phyloP scores from a whole-genome alignment of 2,329 filamentous ascomycete species.

The Gyromitra esculenta region DNA sequence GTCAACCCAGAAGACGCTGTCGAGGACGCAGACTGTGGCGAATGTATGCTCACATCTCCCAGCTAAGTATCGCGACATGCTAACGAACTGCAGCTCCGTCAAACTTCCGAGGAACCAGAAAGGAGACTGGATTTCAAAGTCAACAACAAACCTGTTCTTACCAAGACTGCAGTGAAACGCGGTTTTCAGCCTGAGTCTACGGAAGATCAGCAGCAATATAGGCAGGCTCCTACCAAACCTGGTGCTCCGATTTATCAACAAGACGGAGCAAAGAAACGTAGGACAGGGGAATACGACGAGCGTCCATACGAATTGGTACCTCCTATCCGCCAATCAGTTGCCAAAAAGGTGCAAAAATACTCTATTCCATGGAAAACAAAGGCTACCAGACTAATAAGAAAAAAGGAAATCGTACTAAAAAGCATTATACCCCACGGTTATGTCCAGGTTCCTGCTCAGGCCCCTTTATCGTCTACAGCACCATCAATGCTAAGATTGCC shows the following conservation, averaged over 20 bases:
- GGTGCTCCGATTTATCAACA: conserved; percentile 51
- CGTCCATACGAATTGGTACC: conserved; percentile 78
- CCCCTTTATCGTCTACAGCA: conserved; percentile 28
- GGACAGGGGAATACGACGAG: conserved; percentile 77
- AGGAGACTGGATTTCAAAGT: conserved; percentile 62
- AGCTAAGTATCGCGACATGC: conserved; percentile 60
- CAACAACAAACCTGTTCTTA: conserved; percentile 33
- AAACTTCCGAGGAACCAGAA: conserved; percentile 65
- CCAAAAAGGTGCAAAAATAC: conserved; percentile 62
- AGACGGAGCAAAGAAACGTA: conserved; percentile 73
- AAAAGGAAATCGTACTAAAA: conserved; percentile 48
- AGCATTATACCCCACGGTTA: conserved; percentile 49
- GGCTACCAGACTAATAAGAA: conserved; percentile 34
- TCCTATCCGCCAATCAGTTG: conserved; percentile 79
- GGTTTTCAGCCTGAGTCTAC: conserved; percentile 53
- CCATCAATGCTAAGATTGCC: conserved; percentile 48
- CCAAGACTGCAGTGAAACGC: conserved; percentile 53
- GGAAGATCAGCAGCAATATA: conserved; percentile 47
- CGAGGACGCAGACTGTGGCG: conserved; percentile 57
- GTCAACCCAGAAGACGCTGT: conserved; percentile 50
- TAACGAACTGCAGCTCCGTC: conserved; percentile 59
- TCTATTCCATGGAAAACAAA: conserved; percentile 27
- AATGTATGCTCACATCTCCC: conserved; percentile 38
- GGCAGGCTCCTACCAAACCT: conserved; percentile 44
- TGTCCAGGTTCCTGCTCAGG: conserved; percentile 20